Evolutionary conservation across 768 basidiomycete species (phyloP).

Genomic region (Hygrophoropsis aurantiaca): DNA sequence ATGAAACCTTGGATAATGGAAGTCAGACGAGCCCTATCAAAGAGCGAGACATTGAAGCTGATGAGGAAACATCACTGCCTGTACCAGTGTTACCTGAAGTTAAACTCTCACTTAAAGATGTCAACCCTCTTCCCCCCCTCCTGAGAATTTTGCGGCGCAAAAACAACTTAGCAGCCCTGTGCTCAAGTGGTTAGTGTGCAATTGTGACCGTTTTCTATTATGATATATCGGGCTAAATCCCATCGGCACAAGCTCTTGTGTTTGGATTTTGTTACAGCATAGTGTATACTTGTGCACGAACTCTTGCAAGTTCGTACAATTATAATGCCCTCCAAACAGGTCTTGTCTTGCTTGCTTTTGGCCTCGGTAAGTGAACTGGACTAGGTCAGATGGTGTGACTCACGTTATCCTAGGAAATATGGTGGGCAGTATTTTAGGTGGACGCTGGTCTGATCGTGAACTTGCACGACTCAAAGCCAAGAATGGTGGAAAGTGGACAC

Average conservation of each 20-base stretch:
- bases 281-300: slow-evolving; percentile 72
- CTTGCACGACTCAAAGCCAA: slow-evolving; percentile 39
- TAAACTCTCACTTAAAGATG: slow-evolving; percentile 60
- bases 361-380: slow-evolving; percentile 47
- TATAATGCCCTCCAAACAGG: slow-evolving; percentile 74
- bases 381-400: not conserved
- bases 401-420: slow-evolving; percentile 39
- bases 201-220: not conserved
- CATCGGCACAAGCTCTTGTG: slow-evolving; percentile 48
- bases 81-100: slow-evolving; percentile 29
- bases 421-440: slow-evolving; percentile 55
- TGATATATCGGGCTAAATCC: slow-evolving; percentile 5
- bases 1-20: slow-evolving; percentile 13
- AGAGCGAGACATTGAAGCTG: slow-evolving; percentile 25
- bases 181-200: slow-evolving; percentile 22
- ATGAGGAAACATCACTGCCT: slow-evolving; percentile 11
- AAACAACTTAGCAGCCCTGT: slow-evolving; percentile 68
- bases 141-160: slow-evolving; percentile 52
- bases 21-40: slow-evolving; percentile 9
- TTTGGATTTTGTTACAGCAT: slow-evolving; percentile 74
- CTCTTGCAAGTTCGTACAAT: slow-evolving; percentile 59
- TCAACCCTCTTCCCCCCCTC: slow-evolving; percentile 75
- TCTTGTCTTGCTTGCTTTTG: slow-evolving; percentile 73
- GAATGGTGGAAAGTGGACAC: slow-evolving; percentile 48
- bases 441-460: slow-evolving; percentile 57